Base-by-base conservation (phyloP, 1,284 basidiomycete genomes). In the Tremellales sp. region DNA sequence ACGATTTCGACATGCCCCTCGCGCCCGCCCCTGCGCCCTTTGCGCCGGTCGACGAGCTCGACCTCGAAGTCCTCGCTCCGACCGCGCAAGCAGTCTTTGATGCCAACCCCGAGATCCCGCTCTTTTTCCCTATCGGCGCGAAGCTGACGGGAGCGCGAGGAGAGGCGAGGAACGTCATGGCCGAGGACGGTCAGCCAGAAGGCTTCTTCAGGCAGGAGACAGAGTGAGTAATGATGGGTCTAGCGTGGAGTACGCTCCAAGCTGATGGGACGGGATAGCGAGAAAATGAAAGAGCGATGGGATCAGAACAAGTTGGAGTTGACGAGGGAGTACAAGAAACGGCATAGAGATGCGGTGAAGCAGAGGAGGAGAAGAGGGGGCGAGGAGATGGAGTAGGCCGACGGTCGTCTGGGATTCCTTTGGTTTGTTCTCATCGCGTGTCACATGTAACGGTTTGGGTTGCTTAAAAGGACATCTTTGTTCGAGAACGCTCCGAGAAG, bases 311-410 rank as follows among this genome's bases (percentile, higher is more conserved):
- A 83, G 61, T 76, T 77, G 1, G 81, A 83, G 45, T 71, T 90
- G 65, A 91, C 88, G 40, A 76, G 73, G 48, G 85, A 81, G 45
- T 92, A 86, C 85, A 91, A 89, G 74, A 79, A 81, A 58, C 72
- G 84, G 31, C 81, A 81, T 68, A 79, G 84, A 47, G 87, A 91
- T 65, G 87, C 86, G n/a, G 78, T 77, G 46, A 85, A 85, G 63
- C 74, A 81, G 32, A 79, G 78, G 58, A 77, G 79, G 54, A 74
- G 85, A 42, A 76, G 79, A 57, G 76, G 78, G 40, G 78, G 78
- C 21, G 79, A 72, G 47, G 69, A 62, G 34, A 57, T 62, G 29
- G 61, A 66, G 39, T 63, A 54, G 33, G 32, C 21, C n/a, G n/a
- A n/a, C n/a, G n/a, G n/a, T n/a, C n/a, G n/a, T n/a, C n/a, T n/a